These are phyloP conservation scores for Diaporthe sp. DNA, from an alignment of 2,329 filamentous ascomycete species.

Conservation along the genomic window DNA sequence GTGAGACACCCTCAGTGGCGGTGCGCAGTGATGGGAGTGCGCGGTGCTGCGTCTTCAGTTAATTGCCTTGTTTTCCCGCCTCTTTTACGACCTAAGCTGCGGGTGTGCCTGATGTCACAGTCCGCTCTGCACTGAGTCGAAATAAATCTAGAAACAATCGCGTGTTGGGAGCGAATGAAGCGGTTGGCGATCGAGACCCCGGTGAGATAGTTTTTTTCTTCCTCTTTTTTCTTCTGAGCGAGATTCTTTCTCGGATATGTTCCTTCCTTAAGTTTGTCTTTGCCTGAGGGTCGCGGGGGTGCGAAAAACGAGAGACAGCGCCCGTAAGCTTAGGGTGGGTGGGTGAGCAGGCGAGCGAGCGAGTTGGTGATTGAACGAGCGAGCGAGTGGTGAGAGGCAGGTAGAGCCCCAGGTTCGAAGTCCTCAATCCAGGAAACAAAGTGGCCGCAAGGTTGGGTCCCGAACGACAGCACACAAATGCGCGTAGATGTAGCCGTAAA, in stretches of 20 bases:
- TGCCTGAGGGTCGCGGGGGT: conserved; percentile 24
- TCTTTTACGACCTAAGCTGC: conserved; percentile 4
- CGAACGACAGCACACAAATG: not conserved
- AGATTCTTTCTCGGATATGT: not conserved
- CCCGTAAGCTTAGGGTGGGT: conserved; percentile 17
- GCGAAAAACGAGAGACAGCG: conserved; percentile 32
- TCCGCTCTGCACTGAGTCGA: conserved; percentile 1
- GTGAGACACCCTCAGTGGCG: not conserved
- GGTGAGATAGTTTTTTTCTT: not conserved
- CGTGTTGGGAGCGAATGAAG: not conserved
- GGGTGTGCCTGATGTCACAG: conserved; percentile 5
- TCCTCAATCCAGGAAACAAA: not conserved
- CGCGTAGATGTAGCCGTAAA: not conserved
- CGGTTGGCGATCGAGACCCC: not conserved
- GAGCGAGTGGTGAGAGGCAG: not conserved
- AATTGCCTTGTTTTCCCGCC: not conserved
- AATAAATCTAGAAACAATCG: not conserved
- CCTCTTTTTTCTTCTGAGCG: not conserved
- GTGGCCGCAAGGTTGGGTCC: not conserved
- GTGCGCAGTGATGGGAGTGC: not conserved
- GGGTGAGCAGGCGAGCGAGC: conserved; percentile 1
- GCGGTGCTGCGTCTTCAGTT: not conserved
- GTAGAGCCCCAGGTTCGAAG: not conserved
- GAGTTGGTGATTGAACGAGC: not conserved
- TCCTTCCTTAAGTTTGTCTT: not conserved